Base-by-base conservation (phyloP, 352 stramenopile species). In the Albugo candida region DNA sequence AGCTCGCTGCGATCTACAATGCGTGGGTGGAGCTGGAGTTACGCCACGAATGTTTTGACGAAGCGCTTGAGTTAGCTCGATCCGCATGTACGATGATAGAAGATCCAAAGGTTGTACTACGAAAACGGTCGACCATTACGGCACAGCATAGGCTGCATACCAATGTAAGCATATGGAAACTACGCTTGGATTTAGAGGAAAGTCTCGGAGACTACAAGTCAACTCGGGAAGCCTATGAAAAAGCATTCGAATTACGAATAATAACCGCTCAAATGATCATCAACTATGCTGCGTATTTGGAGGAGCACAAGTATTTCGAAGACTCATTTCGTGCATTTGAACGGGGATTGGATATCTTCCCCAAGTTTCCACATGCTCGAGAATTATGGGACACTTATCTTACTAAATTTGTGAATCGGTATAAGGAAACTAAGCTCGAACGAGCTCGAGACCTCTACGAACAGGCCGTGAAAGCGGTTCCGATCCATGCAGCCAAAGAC, bases 161-260 rank as follows among this genome's bases (percentile, higher is more conserved):
- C 35, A 96, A 72, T 49, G 65, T 96, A 0, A 92, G 92, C 52
- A 58, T 99, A 13, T 99, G 95, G 95, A 84, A 75, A n/a, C 54
- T 99, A 17, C 84, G 96, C 11, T 65, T 99, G 18, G 95, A 99
- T 66, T 58, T 99, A 14, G 95, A 99, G 54, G 96, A 99, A 59
- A 96, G 80, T 37, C 59, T 99, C 3, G 96, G 95, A 1, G 97
- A 96, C 11, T 56, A 98, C 12, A 71, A 85, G 49, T 97, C 82
- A 1, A 94, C 91, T 13, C 85, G 95, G 24, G 89, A 92, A 43
- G 93, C 93, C 0, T 99, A 99, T 59, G 74, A 97, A 40, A 64
- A 82, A 10, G 76, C 76, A 1, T 83, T 99, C 36, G 94, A 99
- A 59, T 69, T 98, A 24, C 93, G 94, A 54, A 83, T 99, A 21